Base-by-base conservation (phyloP, 306 rosid species). In the Dalbergia oliveri region DNA sequence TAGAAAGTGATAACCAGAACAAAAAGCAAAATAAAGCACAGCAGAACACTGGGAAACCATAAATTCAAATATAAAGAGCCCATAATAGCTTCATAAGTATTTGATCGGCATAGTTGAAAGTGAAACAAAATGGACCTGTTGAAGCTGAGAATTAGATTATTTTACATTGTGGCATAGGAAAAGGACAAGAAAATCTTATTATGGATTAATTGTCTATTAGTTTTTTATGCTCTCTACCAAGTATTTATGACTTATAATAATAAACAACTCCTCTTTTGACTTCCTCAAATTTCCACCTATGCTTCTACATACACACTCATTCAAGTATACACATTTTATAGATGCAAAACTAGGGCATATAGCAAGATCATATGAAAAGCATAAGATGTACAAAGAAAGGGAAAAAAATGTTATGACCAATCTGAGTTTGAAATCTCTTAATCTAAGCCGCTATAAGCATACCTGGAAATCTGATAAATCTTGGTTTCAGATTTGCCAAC, bases 391-490 rank as follows among this genome's bases (percentile, higher is more conserved):
- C 50, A 39, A 16, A 82, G 53, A 47, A 47, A 47, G 53, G 5
- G 53, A 3, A 47, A 70, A 18, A 19, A 45, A 47, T 37, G 49
- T 60, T 51, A 34, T 26, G 33, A 74, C 43, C 9, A 21, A 66
- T 50, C 76, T 63, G 49, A 72, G 54, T 69, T 34, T 41, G 69
- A 43, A 69, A 33, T 66, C 58, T 66, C 13, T n/a, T 23, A 70
- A 84, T 67, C 31, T 2, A 81, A 59, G 41, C 23, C 75, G 62
- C 72, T 79, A 16, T 51, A 37, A 31, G 15, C 72, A 76, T 86
- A 95, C 99, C 97, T 5, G 98, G 98, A 88, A 94, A 94, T 90
- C 98, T 91, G 79, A 94, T 8, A 83, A 94, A 94, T 72, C 73
- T 88, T 35, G 98, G 97, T 79, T 91, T 85, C 82, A 94, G 19